Evolutionary conservation across 495 filamentous ascomycete species (phyloP).

Genomic region (Penicillium nucicola): DNA sequence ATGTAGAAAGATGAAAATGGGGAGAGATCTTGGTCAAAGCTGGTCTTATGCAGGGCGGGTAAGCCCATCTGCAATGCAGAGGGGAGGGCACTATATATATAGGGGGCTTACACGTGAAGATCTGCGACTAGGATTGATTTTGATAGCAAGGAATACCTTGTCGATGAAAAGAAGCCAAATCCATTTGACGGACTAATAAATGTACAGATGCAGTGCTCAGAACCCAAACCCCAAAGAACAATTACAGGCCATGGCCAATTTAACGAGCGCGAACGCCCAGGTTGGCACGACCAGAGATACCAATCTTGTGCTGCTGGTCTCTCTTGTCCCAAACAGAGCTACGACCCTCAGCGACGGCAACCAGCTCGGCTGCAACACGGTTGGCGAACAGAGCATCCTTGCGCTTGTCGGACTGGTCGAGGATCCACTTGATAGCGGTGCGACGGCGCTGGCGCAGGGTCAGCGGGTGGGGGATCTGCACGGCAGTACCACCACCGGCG

Average conservation of each 20-base stretch:
- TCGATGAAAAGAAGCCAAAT: not conserved
- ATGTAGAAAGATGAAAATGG: too few species aligned
- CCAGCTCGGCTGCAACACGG: slow-evolving; percentile 81
- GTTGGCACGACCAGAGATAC: slow-evolving; percentile 70
- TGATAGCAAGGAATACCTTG: not conserved
- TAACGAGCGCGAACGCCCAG: slow-evolving; percentile 37
- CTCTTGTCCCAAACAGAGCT: slow-evolving; percentile 81
- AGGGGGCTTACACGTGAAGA: too few species aligned
- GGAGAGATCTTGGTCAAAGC: too few species aligned
- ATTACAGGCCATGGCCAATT: not conserved
- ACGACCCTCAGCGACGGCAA: slow-evolving; percentile 82
- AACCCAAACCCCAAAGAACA: slow-evolving; percentile 7
- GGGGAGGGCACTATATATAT: too few species aligned
- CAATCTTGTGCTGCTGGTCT: slow-evolving; percentile 67
- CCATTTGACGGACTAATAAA: slow-evolving; percentile 6
- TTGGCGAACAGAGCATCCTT: slow-evolving; percentile 65
- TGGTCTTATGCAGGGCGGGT: too few species aligned
- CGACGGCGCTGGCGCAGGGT: slow-evolving; percentile 69
- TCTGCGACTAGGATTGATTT: not conserved
- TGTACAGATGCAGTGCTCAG: slow-evolving; percentile 10
- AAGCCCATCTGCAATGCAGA: too few species aligned
- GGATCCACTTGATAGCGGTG: slow-evolving; percentile 79
- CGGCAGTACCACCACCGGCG: slow-evolving; percentile 78
- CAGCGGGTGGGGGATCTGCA: slow-evolving; percentile 81
- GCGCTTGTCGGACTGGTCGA: slow-evolving; percentile 73